Conservation (phyloP, 2,329 filamentous ascomycete genomes). For the Triangularia setosa region DNA sequence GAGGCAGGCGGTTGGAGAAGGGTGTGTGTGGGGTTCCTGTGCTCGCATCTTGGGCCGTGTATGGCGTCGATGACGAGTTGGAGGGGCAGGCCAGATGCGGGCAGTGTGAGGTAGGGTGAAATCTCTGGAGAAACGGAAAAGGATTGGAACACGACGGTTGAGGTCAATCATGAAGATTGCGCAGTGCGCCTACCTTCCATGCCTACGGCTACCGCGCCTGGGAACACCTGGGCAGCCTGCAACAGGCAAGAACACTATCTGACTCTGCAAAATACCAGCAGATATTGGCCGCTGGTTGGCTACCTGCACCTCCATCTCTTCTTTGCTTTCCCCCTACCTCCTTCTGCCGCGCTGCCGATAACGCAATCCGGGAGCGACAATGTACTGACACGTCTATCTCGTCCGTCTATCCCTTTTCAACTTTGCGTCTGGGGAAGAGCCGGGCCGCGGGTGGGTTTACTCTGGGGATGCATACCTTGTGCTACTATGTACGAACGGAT, state of each 20-base stretch:
- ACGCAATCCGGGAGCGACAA: constrained; percentile 1
- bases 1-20: not conserved
- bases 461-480: constrained; percentile 2
- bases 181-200: not conserved
- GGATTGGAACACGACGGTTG: not conserved
- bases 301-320: not conserved
- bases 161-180: not conserved
- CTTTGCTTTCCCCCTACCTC: not conserved
- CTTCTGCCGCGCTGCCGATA: constrained; percentile 4
- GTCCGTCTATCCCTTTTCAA: not conserved
- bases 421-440: not conserved
- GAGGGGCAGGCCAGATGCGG: not conserved
- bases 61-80: not conserved
- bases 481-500: constrained; percentile 5
- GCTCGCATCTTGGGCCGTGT: not conserved
- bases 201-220: not conserved
- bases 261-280: too few relatives aligned
- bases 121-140: not conserved
- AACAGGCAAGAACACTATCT: not conserved
- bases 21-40: not conserved
- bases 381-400: not conserved
- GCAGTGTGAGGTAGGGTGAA: not conserved
- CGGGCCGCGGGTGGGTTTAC: constrained; percentile 10
- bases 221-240: too few relatives aligned
- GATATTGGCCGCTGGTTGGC: too few relatives aligned